Evolutionary conservation across 805 yeast genomes (phyloP), one percentile per base, ranked within the genome.

Genomic region (Starmerella asiatica): DNA sequence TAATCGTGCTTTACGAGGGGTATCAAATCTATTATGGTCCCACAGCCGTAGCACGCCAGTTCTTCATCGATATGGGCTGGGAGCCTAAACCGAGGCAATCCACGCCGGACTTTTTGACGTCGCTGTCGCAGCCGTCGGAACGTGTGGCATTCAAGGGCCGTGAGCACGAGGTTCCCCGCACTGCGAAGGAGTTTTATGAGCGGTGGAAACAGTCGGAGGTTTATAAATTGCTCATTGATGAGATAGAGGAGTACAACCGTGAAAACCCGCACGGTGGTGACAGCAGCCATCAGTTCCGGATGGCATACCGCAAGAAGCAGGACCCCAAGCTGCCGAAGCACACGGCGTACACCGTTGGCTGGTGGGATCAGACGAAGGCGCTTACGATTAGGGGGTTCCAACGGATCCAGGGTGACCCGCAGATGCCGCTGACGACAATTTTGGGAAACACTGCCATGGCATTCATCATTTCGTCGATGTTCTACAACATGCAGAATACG

Each of bases 21-120:
- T 60, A 65, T 37, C 81, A 78, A 58, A 65, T 79, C 36, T 79
- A 62, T 53, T 79, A 65, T 53, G 88, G 88, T n/a, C 70, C 74
- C 9, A 62, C 67, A 5, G 55, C 53, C 1, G 57, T 63, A 29
- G 83, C 79, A 6, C 70, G 70, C 48, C 57, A 60, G 21, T 79
- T 70, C 55, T 79, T 79, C 53, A 67, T 67, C 45, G 62, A 64
- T 17, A 71, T 79, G 79, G 86, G 86, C 17, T 79, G 64, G 50
- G 56, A 62, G 29, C 73, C 77, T 46, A 80, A 79, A 18, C 62
- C 70, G 6, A 66, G 84, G 51, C 81, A 75, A 60, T 68, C 79
- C 3, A 73, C 82, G 14, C 79, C 83, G 12, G 84, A 78, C 53
- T 78, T 76, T 54, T 59, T 77, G 51, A 77, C 83, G 2, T 73